Conservation (phyloP, 108 stramenopile species). For the Skeletonema grethae region DNA sequence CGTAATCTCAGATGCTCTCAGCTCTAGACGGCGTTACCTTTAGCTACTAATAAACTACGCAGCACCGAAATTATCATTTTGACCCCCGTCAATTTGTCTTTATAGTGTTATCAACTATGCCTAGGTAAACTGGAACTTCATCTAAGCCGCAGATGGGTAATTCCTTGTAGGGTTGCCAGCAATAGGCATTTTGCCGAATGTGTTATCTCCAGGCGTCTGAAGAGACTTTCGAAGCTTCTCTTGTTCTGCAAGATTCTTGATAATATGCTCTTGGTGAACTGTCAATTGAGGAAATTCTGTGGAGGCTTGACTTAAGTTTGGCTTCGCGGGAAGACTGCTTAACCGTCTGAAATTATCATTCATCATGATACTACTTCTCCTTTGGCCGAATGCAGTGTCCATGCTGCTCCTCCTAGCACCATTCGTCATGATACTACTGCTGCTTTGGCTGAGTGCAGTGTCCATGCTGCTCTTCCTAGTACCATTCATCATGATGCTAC, state of each 20-base stretch:
- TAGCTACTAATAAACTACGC: not conserved
- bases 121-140: not conserved
- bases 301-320: not conserved
- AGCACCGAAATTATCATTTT: not conserved
- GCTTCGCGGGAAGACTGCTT: not conserved
- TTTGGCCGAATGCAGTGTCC: not conserved
- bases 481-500: not conserved
- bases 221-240: conserved; percentile 6
- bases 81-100: not conserved
- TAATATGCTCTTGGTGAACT: not conserved
- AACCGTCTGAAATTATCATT: not conserved
- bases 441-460: not conserved
- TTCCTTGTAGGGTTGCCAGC: not conserved
- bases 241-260: conserved; percentile 2
- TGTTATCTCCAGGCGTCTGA: not conserved
- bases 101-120: not conserved
- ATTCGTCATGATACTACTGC: too few relatives aligned
- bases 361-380: not conserved
- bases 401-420: not conserved
- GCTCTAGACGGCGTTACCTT: not conserved
- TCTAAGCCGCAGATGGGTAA: not conserved
- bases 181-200: not conserved
- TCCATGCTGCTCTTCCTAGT: not conserved
- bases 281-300: not conserved
- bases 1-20: too few relatives aligned